Conservation (phyloP, 1,284 basidiomycete genomes). For the Ustilago loliicola region DNA sequence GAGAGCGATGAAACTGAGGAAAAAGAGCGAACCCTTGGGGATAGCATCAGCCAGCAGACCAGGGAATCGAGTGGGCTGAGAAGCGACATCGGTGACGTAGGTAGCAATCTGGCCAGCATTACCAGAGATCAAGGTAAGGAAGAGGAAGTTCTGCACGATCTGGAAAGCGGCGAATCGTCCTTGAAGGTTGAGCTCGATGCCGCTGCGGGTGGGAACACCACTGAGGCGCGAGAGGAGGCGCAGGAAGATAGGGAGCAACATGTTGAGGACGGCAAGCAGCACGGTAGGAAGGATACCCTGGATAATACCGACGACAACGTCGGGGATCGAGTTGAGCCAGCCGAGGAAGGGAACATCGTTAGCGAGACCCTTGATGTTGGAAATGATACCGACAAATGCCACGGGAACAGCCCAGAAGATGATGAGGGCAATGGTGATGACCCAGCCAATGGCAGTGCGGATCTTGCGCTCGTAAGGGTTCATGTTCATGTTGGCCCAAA, state of each 20-base stretch:
- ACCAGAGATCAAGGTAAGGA: constrained; percentile 65
- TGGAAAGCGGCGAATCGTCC: constrained; percentile 90
- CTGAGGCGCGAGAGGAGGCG: constrained; percentile 82
- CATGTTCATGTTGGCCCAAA: constrained; percentile 88
- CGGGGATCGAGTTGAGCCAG: constrained; percentile 81
- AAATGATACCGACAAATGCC: constrained; percentile 85
- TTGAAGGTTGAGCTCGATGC: constrained; percentile 91
- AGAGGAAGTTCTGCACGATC: constrained; percentile 72
- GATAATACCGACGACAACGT: constrained; percentile 81
- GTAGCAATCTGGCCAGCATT: constrained; percentile 50
- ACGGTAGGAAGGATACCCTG: constrained; percentile 81
- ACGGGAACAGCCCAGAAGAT: constrained; percentile 75
- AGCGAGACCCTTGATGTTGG: constrained; percentile 84
- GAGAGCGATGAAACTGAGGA: constrained; percentile 82
- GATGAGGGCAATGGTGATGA: constrained; percentile 76
- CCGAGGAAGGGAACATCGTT: constrained; percentile 78
- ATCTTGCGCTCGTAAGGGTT: constrained; percentile 89
- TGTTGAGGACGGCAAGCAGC: constrained; percentile 87
- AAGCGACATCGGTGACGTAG: constrained; percentile 45
- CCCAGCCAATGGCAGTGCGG: constrained; percentile 73
- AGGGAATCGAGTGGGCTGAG: constrained; percentile 55
- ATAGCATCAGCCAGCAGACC: constrained; percentile 74
- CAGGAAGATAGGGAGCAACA: constrained; percentile 88
- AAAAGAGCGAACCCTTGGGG: constrained; percentile 90
- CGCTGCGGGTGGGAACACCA: constrained; percentile 83